Conservation (phyloP, 2,329 filamentous ascomycete genomes). For the Penicillium sp. region DNA sequence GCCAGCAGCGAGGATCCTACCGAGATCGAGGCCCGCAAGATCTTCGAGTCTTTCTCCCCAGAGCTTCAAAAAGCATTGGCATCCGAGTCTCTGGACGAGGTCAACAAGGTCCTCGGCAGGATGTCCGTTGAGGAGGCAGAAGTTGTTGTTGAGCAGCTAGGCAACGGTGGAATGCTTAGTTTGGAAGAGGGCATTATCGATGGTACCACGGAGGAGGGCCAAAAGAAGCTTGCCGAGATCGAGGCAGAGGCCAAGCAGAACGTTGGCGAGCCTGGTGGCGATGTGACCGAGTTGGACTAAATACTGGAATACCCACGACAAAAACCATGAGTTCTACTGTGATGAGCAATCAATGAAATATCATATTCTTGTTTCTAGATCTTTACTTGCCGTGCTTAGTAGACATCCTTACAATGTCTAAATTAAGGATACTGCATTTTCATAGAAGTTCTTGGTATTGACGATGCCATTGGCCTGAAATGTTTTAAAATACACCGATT, state of each 20-base stretch:
- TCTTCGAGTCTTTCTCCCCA: constrained; percentile 82
- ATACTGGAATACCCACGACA: not conserved
- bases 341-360: constrained; percentile 9
- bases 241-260: constrained; percentile 57
- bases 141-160: constrained; percentile 76
- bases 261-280: constrained; percentile 54
- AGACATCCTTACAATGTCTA: not conserved
- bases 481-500: constrained; percentile 30
- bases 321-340: not conserved
- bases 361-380: not conserved
- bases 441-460: constrained; percentile 22
- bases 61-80: constrained; percentile 81
- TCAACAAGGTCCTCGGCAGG: constrained; percentile 83
- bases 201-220: constrained; percentile 84
- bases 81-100: constrained; percentile 83
- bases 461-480: constrained; percentile 28
- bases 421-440: too few species aligned
- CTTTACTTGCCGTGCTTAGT: not conserved
- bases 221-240: constrained; percentile 74
- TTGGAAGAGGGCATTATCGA: constrained; percentile 93
- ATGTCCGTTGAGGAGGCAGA: constrained; percentile 90
- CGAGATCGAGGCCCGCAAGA: constrained; percentile 64
- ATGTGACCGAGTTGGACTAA: constrained; percentile 46
- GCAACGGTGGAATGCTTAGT: constrained; percentile 84
- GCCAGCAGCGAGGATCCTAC: constrained; percentile 65